A percentile compares a stretch with the other conserved stretches of the same genome.
Conservation (phyloP, 2,329 filamentous ascomycete genomes). For the Hypomyces rosellus region DNA sequence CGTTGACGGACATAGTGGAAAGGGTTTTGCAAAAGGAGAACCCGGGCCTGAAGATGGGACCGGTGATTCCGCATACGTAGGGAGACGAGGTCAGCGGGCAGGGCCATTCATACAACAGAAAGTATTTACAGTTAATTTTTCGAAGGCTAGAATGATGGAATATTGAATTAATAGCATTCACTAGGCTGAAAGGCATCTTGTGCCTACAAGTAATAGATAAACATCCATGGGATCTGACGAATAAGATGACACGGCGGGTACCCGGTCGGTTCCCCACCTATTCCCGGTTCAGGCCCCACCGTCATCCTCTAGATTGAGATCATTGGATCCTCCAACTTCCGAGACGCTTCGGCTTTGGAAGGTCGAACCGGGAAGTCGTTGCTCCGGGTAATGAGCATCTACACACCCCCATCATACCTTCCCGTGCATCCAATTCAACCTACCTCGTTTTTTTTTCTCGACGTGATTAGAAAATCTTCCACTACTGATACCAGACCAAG, state of each 20-base stretch:
- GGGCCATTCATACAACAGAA: not conserved
- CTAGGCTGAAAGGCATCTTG: no score
- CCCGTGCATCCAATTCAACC: no score
- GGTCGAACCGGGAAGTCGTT: conserved; percentile 11
- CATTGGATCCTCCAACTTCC: conserved; percentile 9
- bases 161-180: no score
- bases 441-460: no score
- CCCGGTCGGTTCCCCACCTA: not conserved
- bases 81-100: not conserved
- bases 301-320: no score
- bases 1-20: conserved; percentile 21
- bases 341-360: conserved; percentile 7
- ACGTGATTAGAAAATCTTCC: no score
- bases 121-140: not conserved
- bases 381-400: conserved; percentile 3
- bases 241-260: no score
- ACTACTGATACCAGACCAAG: no score
- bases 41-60: conserved; percentile 26
- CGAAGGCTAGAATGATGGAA: no score
- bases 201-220: no score
- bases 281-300: not conserved
- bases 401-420: no score
- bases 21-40: conserved; percentile 25
- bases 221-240: no score
- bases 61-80: conserved; percentile 6